Base-by-base conservation (phyloP, 306 rosid genomes). In the Geum urbanum region DNA sequence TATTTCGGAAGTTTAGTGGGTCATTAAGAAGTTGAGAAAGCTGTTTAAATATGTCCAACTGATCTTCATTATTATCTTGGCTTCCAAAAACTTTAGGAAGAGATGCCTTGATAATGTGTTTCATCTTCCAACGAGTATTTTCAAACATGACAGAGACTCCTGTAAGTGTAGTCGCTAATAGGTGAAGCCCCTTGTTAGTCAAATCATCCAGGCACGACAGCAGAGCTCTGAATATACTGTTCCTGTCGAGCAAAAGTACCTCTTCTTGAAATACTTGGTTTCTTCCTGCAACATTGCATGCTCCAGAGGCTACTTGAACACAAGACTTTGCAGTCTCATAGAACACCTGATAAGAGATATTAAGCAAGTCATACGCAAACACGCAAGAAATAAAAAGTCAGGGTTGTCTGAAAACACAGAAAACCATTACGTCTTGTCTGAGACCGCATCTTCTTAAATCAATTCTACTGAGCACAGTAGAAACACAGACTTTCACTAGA, bases 81-180 rank as follows among this genome's bases (percentile, higher is more conserved):
- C 79, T 72, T 56, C 77, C 63, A 41, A 81, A 12, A 79, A 74
- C 62, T 49, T 58, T 80, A 22, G 84, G 82, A 77, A 90, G 74
- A 71, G 76, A 77, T 71, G 60, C 80, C 78, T 63, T 77, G 63
- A 92, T 78, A 52, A 80, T 41, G 61, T 45, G 77, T 66, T 85
- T 94, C 86, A 94, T 74, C 79, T 83, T 85, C 70, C 72, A 78
- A 40, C 94, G 87, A 57, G 95, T 94, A 67, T 76, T 78, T 80
- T 73, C 90, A 52, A 76, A 81, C 54, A 85, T 57, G 27, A 35
- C 62, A 3, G 83, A 76, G 66, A 76, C 85, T 70, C 79, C 82
- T 14, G 79, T 67, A 67, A 94, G 81, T 67, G 77, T 62, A 80
- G 22, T 43, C 13, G 92, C 87, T 82, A 87, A 81, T 60, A 52